Evolutionary conservation across 106 monocot genomes (phyloP), one percentile per base, ranked within the genome.

Genomic region (Dactylorhiza incarnata): DNA sequence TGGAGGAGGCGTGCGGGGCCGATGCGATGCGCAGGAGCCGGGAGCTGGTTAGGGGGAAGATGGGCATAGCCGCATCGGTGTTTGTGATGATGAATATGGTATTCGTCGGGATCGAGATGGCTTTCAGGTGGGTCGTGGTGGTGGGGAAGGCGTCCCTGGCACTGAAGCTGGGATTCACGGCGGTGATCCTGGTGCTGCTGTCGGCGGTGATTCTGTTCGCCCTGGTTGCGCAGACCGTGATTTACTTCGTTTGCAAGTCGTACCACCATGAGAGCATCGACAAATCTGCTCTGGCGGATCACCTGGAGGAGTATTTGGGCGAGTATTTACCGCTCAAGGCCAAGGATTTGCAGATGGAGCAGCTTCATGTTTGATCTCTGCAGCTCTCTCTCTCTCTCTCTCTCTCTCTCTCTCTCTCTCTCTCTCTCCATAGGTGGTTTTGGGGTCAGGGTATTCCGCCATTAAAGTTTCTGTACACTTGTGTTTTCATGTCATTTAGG

Each of bases 211-310:
- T 93, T 0, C 65, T 96, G 49, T 54, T 87, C n/a, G 93, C 80
- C 16, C 81, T 93, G 55, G 89, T 91, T 73, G 85, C 79, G 45
- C 91, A 96, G 84, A 87, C 93, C 4, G 87, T 96, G 46, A 67
- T 96, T 0, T 96, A 96, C 77, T 93, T 96, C 63, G 90, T 96
- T 13, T 96, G 96, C 82, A 96, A 96, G 74, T 83, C 89, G 0
- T 91, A 86, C 76, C 96, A 93, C 81, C 95, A 95, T 65, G 88
- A 96, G 88, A 96, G 89, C 83, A 93, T 96, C 45, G 92, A 96
- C 70, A 93, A 89, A 74, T 82, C 87, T 2, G 84, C 78, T 61
- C 68, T 96, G 62, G 76, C 92, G 7, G 96, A 93, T 71, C 95
- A 96, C 50, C 75, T 96, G 45, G 95, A 96, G 78, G 93, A 84